These are phyloP conservation scores for Cladophialophora chaetospira DNA, from an alignment of 2,329 filamentous ascomycete genomes.

Conservation along the genomic window DNA sequence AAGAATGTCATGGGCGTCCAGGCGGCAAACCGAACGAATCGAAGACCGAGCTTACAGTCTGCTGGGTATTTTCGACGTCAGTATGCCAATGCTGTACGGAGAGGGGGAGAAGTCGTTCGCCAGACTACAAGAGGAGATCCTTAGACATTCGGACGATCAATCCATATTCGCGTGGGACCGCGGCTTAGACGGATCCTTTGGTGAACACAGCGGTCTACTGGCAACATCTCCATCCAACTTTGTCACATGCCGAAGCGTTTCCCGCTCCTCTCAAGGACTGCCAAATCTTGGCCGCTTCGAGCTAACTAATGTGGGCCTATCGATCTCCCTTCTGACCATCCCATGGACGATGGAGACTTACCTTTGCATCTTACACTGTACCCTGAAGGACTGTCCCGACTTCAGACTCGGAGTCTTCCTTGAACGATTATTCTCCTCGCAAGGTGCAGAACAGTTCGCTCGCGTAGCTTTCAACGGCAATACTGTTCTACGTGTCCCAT, in stretches of 20 bases:
- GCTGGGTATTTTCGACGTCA: conserved; percentile 33
- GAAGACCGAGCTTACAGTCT: conserved; percentile 35
- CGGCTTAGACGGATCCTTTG: conserved; percentile 7
- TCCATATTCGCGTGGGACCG: conserved; percentile 32
- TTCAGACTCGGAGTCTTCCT: conserved; percentile 25
- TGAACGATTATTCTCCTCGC: conserved; percentile 31
- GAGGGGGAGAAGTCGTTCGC: conserved; percentile 34
- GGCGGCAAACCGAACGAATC: conserved; percentile 26
- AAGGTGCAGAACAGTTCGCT: conserved; percentile 50
- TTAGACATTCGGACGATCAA: conserved; percentile 27
- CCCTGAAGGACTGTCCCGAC: conserved; percentile 1
- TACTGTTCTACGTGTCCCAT: conserved; percentile 15
- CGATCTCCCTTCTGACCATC: conserved; percentile 21
- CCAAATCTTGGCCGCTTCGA: conserved; percentile 17
- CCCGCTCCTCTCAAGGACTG: conserved; percentile 7
- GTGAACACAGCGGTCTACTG: conserved; percentile 18
- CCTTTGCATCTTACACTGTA: conserved; percentile 25
- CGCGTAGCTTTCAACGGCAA: conserved; percentile 13
- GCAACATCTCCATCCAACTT: conserved; percentile 23
- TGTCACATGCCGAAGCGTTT: conserved; percentile 17
- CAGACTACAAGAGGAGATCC: conserved; percentile 34
- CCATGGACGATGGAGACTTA: conserved; percentile 28
- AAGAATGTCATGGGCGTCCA: conserved; percentile 34
- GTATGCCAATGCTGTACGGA: conserved; percentile 35
- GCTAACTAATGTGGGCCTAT: conserved; percentile 26